These are phyloP conservation scores for Cladosporium halotolerans DNA, from an alignment of 2,329 filamentous ascomycete genomes.

Conservation along the genomic window DNA sequence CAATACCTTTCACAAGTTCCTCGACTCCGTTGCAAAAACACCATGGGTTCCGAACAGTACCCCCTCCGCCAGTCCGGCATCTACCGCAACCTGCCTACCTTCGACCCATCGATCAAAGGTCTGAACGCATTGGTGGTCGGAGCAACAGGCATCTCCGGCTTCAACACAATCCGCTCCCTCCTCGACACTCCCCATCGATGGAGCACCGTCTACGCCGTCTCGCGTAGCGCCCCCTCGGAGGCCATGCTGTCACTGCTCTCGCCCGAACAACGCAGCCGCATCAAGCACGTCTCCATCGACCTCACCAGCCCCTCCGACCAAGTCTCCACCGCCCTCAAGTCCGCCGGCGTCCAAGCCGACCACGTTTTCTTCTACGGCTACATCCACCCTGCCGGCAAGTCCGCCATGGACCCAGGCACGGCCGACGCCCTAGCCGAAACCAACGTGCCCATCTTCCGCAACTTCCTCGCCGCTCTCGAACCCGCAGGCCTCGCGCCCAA, in stretches of 20 bases:
- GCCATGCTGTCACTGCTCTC: conserved; percentile 16
- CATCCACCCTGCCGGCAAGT: conserved; percentile 31
- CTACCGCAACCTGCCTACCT: conserved; percentile 44
- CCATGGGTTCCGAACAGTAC: conserved; percentile 4
- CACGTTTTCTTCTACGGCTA: conserved; percentile 50
- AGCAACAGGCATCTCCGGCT: conserved; percentile 47
- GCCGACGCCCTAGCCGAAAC: conserved; percentile 36
- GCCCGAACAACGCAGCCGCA: conserved; percentile 11
- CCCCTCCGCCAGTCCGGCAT: conserved; percentile 30
- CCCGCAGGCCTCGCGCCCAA: conserved; percentile 37
- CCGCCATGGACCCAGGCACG: conserved; percentile 34
- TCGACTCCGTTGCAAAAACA: not conserved
- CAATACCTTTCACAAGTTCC: too few species aligned
- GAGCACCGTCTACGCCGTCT: conserved; percentile 46
- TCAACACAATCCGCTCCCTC: conserved; percentile 44
- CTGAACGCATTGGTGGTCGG: conserved; percentile 48
- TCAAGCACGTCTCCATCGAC: conserved; percentile 22
- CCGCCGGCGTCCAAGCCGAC: conserved; percentile 29
- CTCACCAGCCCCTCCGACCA: conserved; percentile 28
- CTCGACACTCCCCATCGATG: conserved; percentile 40
- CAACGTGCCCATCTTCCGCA: conserved; percentile 33
- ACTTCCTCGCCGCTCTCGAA: conserved; percentile 40
- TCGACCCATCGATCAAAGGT: conserved; percentile 31
- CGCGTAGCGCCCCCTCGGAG: conserved; percentile 37
- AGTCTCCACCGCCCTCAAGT: conserved; percentile 28